phyloP scores from a whole-genome alignment of 208 protist species.

The Acanthamoeba healyi region DNA sequence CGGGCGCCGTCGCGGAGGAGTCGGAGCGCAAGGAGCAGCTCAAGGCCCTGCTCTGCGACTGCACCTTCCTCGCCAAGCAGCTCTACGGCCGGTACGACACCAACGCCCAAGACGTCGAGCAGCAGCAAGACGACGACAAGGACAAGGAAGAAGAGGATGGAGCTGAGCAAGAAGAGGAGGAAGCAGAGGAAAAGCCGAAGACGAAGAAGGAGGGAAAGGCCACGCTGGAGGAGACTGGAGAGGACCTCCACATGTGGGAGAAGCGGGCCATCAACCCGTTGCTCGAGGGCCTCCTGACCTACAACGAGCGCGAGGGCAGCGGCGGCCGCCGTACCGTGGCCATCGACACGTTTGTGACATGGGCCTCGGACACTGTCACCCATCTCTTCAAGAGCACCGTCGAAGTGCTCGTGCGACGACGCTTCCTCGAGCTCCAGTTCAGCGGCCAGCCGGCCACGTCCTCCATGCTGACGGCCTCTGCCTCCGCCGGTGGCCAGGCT shows the following conservation, averaged over 20 bases:
- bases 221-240: conserved; percentile 1
- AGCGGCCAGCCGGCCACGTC: background rate
- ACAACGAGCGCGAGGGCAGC: conserved; percentile 31
- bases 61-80: conserved; percentile 57
- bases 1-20: background rate
- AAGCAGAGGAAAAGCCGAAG: background rate
- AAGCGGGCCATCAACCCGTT: conserved; percentile 47
- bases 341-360: conserved; percentile 52
- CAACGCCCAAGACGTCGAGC: background rate
- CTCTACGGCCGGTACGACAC: conserved; percentile 43
- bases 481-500: background rate
- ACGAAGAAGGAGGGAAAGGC: no score
- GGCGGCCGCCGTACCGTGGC: background rate
- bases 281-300: conserved; percentile 37
- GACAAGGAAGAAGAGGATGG: background rate
- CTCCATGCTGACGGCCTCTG: no score
- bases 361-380: conserved; percentile 51
- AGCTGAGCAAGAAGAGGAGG: background rate
- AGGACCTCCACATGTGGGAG: conserved; percentile 61
- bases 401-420: conserved; percentile 16
- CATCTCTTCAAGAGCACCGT: conserved; percentile 72
- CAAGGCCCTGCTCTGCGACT: conserved; percentile 61
- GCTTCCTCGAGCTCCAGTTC: conserved; percentile 35
- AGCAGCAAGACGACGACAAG: background rate
- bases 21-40: conserved; percentile 45